phyloP scores from a whole-genome alignment of 2,329 filamentous ascomycete species.

The Dactylellina leptospora region DNA sequence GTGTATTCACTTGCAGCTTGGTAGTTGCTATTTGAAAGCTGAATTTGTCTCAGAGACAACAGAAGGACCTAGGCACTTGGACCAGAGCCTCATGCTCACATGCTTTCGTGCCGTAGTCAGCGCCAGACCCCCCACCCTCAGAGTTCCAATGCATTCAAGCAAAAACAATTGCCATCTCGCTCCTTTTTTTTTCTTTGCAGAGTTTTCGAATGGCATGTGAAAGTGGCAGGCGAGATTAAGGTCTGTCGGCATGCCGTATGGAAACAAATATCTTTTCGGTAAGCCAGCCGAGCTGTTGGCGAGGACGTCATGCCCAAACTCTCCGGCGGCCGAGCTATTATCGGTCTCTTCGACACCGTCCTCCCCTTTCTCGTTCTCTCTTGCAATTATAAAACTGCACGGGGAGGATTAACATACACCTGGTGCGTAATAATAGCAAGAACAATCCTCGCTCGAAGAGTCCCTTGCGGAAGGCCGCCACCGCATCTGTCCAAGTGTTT shows the following conservation, averaged over 20 bases:
- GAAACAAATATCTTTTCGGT: conserved; percentile 4
- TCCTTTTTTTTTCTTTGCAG: background rate
- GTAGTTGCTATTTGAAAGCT: too few relatives aligned
- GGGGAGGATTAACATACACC: too few relatives aligned
- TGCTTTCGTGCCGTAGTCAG: background rate
- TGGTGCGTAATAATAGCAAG: background rate
- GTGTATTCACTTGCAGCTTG: too few relatives aligned
- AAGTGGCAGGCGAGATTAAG: background rate
- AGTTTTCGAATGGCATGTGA: conserved; percentile 31
- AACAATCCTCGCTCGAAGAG: too few relatives aligned
- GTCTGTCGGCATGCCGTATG: conserved; percentile 4
- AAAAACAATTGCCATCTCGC: background rate
- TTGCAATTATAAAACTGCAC: too few relatives aligned
- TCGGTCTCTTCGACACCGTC: background rate
- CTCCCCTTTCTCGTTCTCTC: background rate
- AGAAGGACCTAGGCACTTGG: too few relatives aligned
- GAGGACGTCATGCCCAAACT: conserved; percentile 44
- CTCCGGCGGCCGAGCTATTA: conserved; percentile 25
- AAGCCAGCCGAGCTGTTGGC: background rate
- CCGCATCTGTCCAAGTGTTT: background rate
- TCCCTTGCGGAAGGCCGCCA: too few relatives aligned
- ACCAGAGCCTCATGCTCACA: background rate
- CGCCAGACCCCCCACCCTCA: too few relatives aligned
- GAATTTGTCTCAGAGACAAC: too few relatives aligned
- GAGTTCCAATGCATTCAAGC: background rate